phyloP scores from a whole-genome alignment of 495 filamentous ascomycete species.

The Thermochaetoides thermophila region DNA sequence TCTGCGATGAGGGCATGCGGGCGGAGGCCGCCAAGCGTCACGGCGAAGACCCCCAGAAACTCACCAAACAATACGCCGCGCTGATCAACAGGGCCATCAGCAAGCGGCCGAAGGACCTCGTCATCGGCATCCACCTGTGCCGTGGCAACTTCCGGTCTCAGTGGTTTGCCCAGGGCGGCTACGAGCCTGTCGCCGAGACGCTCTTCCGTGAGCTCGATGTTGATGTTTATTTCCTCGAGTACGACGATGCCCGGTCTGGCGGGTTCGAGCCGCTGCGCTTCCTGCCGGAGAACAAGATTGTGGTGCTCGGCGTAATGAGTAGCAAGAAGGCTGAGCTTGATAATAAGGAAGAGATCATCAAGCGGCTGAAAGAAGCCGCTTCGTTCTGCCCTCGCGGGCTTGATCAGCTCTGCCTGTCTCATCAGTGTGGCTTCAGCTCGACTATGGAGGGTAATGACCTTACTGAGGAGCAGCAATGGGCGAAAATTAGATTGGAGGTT shows the following conservation, averaged over 20 bases:
- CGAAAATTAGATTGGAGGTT: slow-evolving; percentile 28
- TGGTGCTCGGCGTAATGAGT: slow-evolving; percentile 50
- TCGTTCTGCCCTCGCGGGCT: slow-evolving; percentile 44
- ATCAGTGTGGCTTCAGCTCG: slow-evolving; percentile 55
- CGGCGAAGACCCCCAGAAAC: slow-evolving; percentile 36
- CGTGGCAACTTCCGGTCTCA: slow-evolving; percentile 43
- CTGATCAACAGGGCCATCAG: slow-evolving; percentile 48
- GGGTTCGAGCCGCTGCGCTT: slow-evolving; percentile 49
- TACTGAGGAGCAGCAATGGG: slow-evolving; percentile 44
- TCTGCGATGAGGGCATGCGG: slow-evolving; percentile 50
- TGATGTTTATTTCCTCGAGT: slow-evolving; percentile 55
- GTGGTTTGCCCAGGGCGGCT: slow-evolving; percentile 51
- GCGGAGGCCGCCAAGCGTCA: slow-evolving; percentile 44
- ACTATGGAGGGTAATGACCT: slow-evolving; percentile 49
- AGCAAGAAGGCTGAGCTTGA: slow-evolving; percentile 50
- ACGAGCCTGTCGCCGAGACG: slow-evolving; percentile 51
- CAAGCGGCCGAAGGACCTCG: slow-evolving; percentile 43
- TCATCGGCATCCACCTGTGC: slow-evolving; percentile 53
- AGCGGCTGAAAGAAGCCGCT: slow-evolving; percentile 42
- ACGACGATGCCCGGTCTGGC: slow-evolving; percentile 50
- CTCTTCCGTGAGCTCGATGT: slow-evolving; percentile 50
- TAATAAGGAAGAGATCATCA: slow-evolving; percentile 44
- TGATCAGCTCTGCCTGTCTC: slow-evolving; percentile 46
- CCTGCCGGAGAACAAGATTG: slow-evolving; percentile 49
- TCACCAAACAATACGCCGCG: slow-evolving; percentile 45